Evolutionary conservation across 2,329 filamentous ascomycete genomes (phyloP).

Genomic region (Colletotrichum musae): DNA sequence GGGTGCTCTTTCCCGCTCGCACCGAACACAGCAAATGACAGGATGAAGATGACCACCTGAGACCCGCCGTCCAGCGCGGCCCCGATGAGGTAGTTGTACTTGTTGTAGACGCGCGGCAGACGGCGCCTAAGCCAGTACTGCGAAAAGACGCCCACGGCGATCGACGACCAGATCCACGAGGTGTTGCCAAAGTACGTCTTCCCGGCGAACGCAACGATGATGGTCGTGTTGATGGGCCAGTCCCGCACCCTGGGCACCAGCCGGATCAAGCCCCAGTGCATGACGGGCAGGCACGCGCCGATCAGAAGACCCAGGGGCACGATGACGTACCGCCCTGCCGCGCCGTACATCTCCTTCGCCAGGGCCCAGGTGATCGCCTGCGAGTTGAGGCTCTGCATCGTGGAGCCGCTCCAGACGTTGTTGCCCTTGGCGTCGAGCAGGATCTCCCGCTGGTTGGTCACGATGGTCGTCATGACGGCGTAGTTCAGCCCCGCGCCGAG

Average conservation of each 20-base stretch:
- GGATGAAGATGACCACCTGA: constrained; percentile 47
- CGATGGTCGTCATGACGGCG: constrained; percentile 61
- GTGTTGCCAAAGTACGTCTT: constrained; percentile 56
- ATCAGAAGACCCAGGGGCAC: constrained; percentile 58
- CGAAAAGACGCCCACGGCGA: constrained; percentile 51
- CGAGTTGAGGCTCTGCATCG: constrained; percentile 62
- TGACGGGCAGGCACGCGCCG: constrained; percentile 58
- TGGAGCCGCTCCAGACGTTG: constrained; percentile 63
- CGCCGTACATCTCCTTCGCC: constrained; percentile 59
- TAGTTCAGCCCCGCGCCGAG: constrained; percentile 62
- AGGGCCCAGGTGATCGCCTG: constrained; percentile 49
- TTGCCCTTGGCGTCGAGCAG: constrained; percentile 57
- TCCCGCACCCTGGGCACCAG: constrained; percentile 46
- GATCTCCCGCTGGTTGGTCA: constrained; percentile 57
- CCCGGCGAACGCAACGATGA: constrained; percentile 58
- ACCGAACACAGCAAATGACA: constrained; percentile 46
- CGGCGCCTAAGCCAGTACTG: constrained; percentile 47
- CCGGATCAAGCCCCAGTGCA: constrained; percentile 49
- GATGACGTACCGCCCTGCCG: constrained; percentile 53
- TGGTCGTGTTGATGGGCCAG: constrained; percentile 53
- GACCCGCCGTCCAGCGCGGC: constrained; percentile 48
- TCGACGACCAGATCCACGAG: constrained; percentile 51
- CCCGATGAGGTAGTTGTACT: constrained; percentile 48
- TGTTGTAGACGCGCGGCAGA: constrained; percentile 45
- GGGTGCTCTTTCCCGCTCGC: constrained; percentile 43